Evolutionary conservation across 495 filamentous ascomycete genomes (phyloP).

Genomic region (Lasiosphaeria ovina): DNA sequence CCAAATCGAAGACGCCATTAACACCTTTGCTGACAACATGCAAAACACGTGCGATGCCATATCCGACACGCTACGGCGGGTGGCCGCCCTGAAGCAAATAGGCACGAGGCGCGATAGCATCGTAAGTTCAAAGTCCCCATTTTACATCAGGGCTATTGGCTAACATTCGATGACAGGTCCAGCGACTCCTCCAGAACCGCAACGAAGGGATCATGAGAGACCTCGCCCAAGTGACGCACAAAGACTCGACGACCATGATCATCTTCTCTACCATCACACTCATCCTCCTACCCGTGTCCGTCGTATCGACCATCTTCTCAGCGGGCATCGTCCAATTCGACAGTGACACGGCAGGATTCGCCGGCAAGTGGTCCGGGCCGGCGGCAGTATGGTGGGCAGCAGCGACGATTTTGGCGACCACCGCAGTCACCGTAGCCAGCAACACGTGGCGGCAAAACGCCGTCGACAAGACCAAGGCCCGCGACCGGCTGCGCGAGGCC

Average conservation of each 20-base stretch:
- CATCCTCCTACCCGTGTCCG: constrained; percentile 12
- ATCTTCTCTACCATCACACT: constrained; percentile 14
- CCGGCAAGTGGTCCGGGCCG: constrained; percentile 6
- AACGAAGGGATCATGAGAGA: constrained; percentile 4
- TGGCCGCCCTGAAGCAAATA: not conserved
- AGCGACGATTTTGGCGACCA: constrained; percentile 4
- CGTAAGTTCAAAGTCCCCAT: not conserved
- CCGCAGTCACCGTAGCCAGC: not conserved
- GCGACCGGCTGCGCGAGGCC: not conserved
- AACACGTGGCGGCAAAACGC: not conserved
- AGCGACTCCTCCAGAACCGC: constrained; percentile 10
- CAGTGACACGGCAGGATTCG: not conserved
- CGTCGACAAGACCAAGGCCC: not conserved
- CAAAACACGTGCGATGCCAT: not conserved
- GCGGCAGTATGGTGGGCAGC: constrained; percentile 8
- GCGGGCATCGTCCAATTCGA: constrained; percentile 14
- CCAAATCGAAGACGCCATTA: not conserved
- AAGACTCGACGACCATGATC: constrained; percentile 4
- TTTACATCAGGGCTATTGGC: not conserved
- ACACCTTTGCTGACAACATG: not conserved
- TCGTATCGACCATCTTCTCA: constrained; percentile 17
- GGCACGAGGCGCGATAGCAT: constrained; percentile 6
- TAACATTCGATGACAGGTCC: constrained; percentile 3
- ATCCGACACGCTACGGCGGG: not conserved
- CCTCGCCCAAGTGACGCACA: constrained; percentile 7